Percentiles rank a stretch among this genome's conserved stretches.
Conservation (phyloP, 148 eudicot genomes). For the Rheum nobile region DNA sequence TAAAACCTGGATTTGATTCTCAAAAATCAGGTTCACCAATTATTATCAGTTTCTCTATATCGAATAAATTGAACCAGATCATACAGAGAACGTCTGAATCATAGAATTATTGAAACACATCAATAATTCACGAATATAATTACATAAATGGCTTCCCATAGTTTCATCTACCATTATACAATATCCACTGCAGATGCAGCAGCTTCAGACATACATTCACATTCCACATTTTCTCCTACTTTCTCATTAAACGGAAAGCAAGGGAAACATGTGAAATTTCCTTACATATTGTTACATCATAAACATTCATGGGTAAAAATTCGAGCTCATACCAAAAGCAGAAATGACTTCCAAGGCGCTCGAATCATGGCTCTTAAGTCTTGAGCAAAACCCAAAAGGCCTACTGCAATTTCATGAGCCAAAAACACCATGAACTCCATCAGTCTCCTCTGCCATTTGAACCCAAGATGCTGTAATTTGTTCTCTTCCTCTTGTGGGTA, state of each 20-base stretch:
- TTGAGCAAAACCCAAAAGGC: too few species aligned
- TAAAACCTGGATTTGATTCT: too few species aligned
- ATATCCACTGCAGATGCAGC: not conserved
- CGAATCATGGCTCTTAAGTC: too few species aligned
- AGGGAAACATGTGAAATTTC: not conserved
- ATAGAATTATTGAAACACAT: not conserved
- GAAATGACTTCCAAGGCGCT: too few species aligned
- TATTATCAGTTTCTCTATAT: too few species aligned
- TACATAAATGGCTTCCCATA: not conserved
- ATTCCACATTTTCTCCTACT: not conserved
- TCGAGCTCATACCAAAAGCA: not conserved
- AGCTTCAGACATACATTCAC: not conserved
- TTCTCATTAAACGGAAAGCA: not conserved
- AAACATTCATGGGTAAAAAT: not conserved
- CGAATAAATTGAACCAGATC: not conserved
- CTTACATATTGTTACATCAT: not conserved
- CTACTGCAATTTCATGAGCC: not conserved
- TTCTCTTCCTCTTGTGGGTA: conserved; percentile 1
- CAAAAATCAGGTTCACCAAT: too few species aligned
- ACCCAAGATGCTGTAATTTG: not conserved
- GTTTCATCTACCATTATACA: not conserved
- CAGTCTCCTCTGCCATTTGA: not conserved
- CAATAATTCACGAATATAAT: too few species aligned
- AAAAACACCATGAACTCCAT: not conserved
- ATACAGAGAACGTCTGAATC: not conserved